Conservation (phyloP, 768 basidiomycete species). For the Amylocystis lapponica region DNA sequence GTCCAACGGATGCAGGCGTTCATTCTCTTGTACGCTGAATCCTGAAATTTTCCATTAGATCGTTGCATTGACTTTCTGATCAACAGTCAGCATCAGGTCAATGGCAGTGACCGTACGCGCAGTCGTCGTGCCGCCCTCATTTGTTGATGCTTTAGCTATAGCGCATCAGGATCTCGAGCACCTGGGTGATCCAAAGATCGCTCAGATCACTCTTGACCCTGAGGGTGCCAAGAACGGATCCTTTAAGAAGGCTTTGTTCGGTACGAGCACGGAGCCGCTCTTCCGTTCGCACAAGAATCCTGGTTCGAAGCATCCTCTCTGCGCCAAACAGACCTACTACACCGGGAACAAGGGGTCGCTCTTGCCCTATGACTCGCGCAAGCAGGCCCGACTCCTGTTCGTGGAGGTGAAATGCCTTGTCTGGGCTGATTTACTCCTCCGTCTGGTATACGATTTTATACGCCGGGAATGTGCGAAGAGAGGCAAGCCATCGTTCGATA, state of each 20-base stretch:
- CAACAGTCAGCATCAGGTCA: no score
- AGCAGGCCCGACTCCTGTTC: not conserved
- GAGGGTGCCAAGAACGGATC: not conserved
- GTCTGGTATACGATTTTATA: not conserved
- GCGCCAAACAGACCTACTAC: not conserved
- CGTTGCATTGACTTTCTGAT: no score
- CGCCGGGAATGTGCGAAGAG: not conserved
- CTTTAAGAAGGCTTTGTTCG: not conserved
- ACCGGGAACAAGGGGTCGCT: not conserved
- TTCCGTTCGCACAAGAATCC: not conserved
- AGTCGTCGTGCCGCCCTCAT: no score
- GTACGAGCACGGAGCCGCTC: no score
- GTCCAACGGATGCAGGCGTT: no score
- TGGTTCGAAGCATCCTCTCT: not conserved
- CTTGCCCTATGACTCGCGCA: not conserved
- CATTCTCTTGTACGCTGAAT: no score
- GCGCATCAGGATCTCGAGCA: no score
- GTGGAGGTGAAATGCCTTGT: not conserved
- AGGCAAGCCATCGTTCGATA: not conserved
- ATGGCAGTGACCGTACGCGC: no score
- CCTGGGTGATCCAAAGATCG: not conserved
- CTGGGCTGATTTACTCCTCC: not conserved
- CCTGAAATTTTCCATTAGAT: no score
- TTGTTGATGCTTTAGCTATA: no score
- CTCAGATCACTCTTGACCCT: not conserved